These are phyloP conservation scores for Ogataea zsoltii DNA, from an alignment of 805 yeast species.

Conservation along the genomic window DNA sequence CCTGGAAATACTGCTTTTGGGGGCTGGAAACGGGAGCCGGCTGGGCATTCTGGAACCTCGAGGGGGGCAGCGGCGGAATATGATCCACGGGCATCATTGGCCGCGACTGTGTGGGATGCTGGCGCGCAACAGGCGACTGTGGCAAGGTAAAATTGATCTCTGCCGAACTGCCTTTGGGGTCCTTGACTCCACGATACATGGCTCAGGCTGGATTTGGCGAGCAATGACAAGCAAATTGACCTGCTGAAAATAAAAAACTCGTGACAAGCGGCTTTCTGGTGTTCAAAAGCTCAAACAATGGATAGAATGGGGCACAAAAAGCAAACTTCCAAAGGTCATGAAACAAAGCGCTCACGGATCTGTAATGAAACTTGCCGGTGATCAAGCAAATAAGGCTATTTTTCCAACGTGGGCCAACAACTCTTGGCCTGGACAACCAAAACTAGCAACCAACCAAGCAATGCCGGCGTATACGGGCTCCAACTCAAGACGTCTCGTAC, in stretches of 20 bases:
- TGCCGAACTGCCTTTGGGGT: background rate
- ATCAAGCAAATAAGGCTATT: background rate
- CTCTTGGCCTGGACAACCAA: background rate
- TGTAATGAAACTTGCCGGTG: background rate
- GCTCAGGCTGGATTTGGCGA: background rate
- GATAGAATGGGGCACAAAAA: too few species aligned
- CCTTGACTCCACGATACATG: conserved; percentile 11
- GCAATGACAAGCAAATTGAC: too few species aligned
- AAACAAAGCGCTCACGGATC: background rate
- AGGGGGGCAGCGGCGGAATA: conserved; percentile 19
- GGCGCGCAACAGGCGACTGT: background rate
- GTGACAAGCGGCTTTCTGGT: too few species aligned
- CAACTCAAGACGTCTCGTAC: background rate
- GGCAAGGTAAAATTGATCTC: conserved; percentile 7
- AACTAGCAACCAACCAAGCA: conserved; percentile 3
- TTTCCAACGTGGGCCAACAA: background rate
- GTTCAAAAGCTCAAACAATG: too few species aligned
- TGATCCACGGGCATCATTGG: conserved; percentile 2
- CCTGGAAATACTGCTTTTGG: conserved; percentile 4
- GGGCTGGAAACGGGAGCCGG: conserved; percentile 4
- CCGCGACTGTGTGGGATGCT: background rate
- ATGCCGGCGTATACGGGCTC: background rate
- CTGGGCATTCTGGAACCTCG: conserved; percentile 16
- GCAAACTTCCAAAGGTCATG: too few species aligned
- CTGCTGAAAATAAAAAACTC: too few species aligned